Evolutionary conservation across 2,329 filamentous ascomycete genomes (phyloP).

Genomic region (Arthrocladium fulminans): DNA sequence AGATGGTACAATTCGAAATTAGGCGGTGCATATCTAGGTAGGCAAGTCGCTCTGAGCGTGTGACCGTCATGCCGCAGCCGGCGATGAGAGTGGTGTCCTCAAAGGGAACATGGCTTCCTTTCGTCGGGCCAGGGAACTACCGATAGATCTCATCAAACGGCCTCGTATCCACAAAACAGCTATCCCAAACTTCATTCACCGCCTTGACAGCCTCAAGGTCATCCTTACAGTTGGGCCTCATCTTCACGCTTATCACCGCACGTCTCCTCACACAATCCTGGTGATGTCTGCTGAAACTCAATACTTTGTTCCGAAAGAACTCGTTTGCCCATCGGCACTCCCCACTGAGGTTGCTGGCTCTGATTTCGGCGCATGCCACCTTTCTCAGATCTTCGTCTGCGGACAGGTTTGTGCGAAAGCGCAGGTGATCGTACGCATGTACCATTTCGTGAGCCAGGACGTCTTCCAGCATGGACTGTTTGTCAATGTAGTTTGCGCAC

Average conservation of each 20-base stretch:
- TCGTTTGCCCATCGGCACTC: slow-evolving; percentile 88
- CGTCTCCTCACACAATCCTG: slow-evolving; percentile 81
- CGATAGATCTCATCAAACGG: slow-evolving; percentile 97
- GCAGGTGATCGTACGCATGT: slow-evolving; percentile 85
- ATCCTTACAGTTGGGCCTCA: slow-evolving; percentile 71
- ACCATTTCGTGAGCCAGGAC: slow-evolving; percentile 96
- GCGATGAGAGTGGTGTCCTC: no score
- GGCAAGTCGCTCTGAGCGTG: no score
- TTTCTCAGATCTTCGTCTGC: slow-evolving; percentile 64
- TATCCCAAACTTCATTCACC: slow-evolving; percentile 98
- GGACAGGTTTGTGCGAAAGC: slow-evolving; percentile 82
- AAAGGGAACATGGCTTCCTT: background rate
- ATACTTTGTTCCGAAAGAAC: slow-evolving; percentile 75
- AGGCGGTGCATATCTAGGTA: no score
- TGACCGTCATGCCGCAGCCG: no score
- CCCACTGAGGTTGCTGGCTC: slow-evolving; percentile 82
- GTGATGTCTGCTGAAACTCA: slow-evolving; percentile 82
- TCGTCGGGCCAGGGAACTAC: slow-evolving; percentile 24
- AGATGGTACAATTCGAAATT: no score
- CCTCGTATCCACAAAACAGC: slow-evolving; percentile 85
- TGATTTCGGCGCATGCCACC: slow-evolving; percentile 92
- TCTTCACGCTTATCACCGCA: slow-evolving; percentile 70
- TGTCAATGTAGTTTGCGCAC: slow-evolving; percentile 82
- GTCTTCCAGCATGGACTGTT: slow-evolving; percentile 77
- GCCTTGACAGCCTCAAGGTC: slow-evolving; percentile 77